A percentile compares a stretch with the other conserved stretches of the same genome.
These are phyloP conservation scores for Brassica rapa DNA, from an alignment of 345 rosid species.

Conservation along the genomic window DNA sequence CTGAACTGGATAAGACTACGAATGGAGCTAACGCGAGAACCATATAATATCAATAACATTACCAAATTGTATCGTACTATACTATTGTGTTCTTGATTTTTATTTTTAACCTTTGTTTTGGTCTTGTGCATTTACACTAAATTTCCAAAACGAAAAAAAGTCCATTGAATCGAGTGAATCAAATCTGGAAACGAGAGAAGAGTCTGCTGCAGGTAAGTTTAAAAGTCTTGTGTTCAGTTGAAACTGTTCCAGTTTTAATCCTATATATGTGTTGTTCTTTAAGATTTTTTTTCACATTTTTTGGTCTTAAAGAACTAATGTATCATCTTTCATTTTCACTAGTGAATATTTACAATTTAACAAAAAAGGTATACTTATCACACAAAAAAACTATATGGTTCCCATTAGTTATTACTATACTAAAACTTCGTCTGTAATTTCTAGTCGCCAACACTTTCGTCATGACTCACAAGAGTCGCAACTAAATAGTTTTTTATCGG, in stretches of 20 bases:
- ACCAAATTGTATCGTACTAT: not conserved
- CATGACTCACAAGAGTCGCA: conserved; percentile 18
- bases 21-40: conserved; percentile 21
- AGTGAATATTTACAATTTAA: too few relatives aligned
- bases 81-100: not conserved
- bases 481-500: conserved; percentile 1
- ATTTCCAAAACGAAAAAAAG: not conserved
- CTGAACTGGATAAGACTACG: conserved; percentile 25
- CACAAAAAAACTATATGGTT: not conserved
- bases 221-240: not conserved
- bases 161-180: conserved; percentile 2
- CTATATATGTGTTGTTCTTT: too few relatives aligned
- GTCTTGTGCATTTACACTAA: conserved; percentile 8
- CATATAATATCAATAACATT: not conserved
- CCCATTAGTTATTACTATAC: not conserved
- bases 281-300: too few relatives aligned
- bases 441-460: conserved; percentile 5
- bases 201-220: conserved; percentile 9
- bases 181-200: conserved; percentile 11
- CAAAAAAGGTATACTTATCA: too few relatives aligned
- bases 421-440: conserved; percentile 35
- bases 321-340: too few relatives aligned
- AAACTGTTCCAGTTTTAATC: too few relatives aligned
- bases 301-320: too few relatives aligned
- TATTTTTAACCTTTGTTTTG: not conserved